Base-by-base conservation (phyloP, 345 rosid genomes). In the Ceriops zippeliana region DNA sequence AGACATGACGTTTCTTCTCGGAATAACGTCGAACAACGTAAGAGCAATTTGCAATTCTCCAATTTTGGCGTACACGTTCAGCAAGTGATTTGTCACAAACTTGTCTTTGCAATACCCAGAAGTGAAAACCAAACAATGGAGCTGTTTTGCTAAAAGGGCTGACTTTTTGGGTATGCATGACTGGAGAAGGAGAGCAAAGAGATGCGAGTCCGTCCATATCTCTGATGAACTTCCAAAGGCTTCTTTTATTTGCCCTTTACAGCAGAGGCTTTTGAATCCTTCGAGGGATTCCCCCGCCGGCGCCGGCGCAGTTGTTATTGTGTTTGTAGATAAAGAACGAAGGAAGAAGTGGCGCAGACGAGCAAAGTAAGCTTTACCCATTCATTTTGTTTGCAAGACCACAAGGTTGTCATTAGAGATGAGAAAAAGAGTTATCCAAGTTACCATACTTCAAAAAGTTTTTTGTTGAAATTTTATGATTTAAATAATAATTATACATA, bases 1-100 rank as follows among this genome's bases (percentile, higher is more conserved):
- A 6, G 97, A 89, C 97, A 91, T 93, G 38, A 77, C 58, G 70
- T 93, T 91, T 70, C 79, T 87, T 76, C 67, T 71, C 1, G 77
- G 80, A 85, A 88, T 85, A 7, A 49, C 65, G 0, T 68, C 73
- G 61, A 88, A 91, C 76, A 91, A 66, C 0, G 80, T 22, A 21
- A 84, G 61, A 19, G 88, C 84, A 0, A 76, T 69, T 26, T 70
- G 70, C 47, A 88, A 49, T 57, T 89, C 80, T 2, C 91, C 89
- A 35, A 82, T 65, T 72, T 93, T 90, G 66, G 78, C 85, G 81
- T 88, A 93, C 82, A 91, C 75, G 66, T 83, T 93, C 62, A 91
- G 78, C 42, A 91, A 82, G 70, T 93, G 95, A 58, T 93, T 91
- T 66, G 81, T 71, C 16, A 87, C 71, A 73, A 91, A 93, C 75